phyloP scores from a whole-genome alignment of 2,329 filamentous ascomycete species.

The Aspergillus pseudoviridinutans region DNA sequence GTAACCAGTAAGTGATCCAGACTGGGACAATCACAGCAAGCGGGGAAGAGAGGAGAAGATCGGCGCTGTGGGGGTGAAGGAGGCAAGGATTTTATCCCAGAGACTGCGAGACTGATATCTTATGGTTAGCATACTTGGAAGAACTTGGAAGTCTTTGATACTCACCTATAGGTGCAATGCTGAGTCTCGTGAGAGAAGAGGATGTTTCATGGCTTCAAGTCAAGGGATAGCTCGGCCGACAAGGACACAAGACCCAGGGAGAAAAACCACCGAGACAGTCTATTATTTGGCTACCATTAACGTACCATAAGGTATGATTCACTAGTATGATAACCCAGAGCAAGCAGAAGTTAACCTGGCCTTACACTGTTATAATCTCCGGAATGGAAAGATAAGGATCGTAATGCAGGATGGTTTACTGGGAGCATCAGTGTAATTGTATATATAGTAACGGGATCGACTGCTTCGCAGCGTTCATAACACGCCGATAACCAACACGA shows the following conservation, averaged over 20 bases:
- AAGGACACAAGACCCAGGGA: no score
- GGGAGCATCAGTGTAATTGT: background rate
- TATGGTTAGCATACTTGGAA: background rate
- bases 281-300: no score
- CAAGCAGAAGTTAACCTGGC: no score
- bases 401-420: background rate
- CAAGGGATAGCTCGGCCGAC: background rate
- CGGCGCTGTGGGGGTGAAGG: background rate
- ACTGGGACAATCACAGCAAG: background rate
- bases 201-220: background rate
- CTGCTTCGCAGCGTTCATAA: no score
- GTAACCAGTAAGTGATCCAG: background rate
- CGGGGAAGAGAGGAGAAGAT: background rate
- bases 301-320: no score
- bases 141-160: background rate
- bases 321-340: no score
- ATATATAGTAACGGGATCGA: background rate
- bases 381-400: background rate
- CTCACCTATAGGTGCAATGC: background rate
- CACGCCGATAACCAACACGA: background rate
- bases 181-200: background rate
- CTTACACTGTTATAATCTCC: no score
- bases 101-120: background rate
- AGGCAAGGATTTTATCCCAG: background rate
- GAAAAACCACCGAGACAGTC: no score